Evolutionary conservation across 345 rosid species (phyloP).

Genomic region (Litchi chinensis): DNA sequence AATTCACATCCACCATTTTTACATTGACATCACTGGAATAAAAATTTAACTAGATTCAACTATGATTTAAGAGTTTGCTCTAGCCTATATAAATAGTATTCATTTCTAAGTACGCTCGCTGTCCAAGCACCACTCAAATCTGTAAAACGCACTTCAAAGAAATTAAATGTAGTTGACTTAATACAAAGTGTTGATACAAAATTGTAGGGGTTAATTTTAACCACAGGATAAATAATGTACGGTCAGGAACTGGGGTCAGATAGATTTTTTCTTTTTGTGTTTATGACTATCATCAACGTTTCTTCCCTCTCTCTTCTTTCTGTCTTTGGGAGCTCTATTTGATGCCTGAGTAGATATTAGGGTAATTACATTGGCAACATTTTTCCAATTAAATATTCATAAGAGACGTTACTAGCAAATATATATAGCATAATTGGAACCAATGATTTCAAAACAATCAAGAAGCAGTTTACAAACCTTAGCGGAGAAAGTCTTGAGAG

Average conservation of each 20-base stretch:
- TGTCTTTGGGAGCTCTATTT: slow-evolving; percentile 37
- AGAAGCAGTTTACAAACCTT: slow-evolving; percentile 34
- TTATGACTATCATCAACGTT: slow-evolving; percentile 22
- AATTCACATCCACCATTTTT: too few relatives aligned
- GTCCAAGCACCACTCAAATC: too few relatives aligned
- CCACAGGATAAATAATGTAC: neutral
- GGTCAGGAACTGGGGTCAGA: neutral
- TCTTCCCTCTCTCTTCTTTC: slow-evolving; percentile 35
- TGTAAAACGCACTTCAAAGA: neutral
- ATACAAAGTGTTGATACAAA: slow-evolving; percentile 8
- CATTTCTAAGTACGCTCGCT: too few relatives aligned
- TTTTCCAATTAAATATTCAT: neutral
- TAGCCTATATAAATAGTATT: too few relatives aligned
- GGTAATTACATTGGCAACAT: neutral
- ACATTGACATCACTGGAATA: too few relatives aligned
- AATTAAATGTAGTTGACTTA: neutral
- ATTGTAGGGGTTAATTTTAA: neutral
- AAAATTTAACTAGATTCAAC: too few relatives aligned
- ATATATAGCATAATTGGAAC: neutral
- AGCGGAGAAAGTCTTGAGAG: slow-evolving; percentile 54
- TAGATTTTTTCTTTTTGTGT: slow-evolving; percentile 37
- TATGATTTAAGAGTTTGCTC: too few relatives aligned
- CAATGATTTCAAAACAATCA: neutral
- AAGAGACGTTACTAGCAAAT: neutral
- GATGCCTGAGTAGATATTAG: slow-evolving; percentile 31